A percentile compares a stretch with the other conserved stretches of the same genome.
Evolutionary conservation across 305 asterid genomes (phyloP).

Genomic region (Galium porrigens): DNA sequence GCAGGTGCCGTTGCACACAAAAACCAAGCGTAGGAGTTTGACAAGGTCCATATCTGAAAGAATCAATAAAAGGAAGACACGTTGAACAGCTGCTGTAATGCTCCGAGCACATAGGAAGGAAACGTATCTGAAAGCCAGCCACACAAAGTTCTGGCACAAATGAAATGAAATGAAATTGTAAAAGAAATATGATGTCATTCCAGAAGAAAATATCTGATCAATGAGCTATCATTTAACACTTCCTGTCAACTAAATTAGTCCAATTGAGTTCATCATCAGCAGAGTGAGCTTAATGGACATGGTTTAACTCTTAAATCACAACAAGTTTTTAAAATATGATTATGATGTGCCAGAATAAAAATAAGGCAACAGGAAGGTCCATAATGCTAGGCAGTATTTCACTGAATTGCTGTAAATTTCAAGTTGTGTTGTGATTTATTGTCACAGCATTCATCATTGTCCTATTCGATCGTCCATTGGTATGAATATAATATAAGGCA

Average conservation of each 20-base stretch:
- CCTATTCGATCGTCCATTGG: not conserved
- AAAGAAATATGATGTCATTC: not conserved
- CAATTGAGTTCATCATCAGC: not conserved
- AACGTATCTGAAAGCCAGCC: not conserved
- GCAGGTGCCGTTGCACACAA: constrained; percentile 73
- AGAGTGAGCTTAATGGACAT: not conserved
- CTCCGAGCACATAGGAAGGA: not conserved
- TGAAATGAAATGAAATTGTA: not conserved
- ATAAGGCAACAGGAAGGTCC: not conserved
- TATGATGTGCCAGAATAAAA: not conserved
- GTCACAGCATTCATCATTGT: not conserved
- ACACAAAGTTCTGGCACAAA: not conserved
- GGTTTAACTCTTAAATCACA: not conserved
- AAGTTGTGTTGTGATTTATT: not conserved
- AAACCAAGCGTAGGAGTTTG: constrained; percentile 90
- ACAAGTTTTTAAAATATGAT: not conserved
- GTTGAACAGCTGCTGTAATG: not conserved
- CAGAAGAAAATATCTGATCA: not conserved
- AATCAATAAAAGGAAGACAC: not conserved
- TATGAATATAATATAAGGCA: not conserved
- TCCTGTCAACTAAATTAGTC: not conserved
- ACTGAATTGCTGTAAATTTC: not conserved
- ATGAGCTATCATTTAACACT: not conserved
- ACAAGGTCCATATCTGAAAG: constrained; percentile 85
- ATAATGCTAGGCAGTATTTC: not conserved